A percentile compares a stretch with the other conserved stretches of the same genome.
Conservation (phyloP, 176 grass and related monocot genomes). For the Puccinellia tenuiflora region DNA sequence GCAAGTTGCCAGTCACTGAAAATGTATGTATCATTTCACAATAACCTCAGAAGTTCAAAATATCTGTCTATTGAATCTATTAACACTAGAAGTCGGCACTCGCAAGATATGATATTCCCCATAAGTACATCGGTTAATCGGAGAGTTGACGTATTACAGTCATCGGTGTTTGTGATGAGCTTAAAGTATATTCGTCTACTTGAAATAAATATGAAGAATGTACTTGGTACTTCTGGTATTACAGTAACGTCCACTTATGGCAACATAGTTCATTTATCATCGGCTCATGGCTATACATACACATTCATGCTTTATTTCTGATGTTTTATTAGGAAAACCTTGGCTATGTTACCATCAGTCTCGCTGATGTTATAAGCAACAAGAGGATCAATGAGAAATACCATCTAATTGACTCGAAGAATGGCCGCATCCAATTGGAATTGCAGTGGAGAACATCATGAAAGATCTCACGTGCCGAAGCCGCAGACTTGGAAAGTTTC, state of each 20-base stretch:
- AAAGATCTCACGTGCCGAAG: not conserved
- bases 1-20: not conserved
- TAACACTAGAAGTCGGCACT: not conserved
- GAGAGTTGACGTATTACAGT: not conserved
- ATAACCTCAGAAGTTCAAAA: not conserved
- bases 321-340: constrained; percentile 46
- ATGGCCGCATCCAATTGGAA: constrained; percentile 71
- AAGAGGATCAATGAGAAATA: constrained; percentile 71
- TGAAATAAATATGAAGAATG: not conserved
- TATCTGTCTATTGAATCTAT: not conserved
- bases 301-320: not conserved
- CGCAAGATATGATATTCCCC: not conserved
- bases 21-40: not conserved
- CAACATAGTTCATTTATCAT: not conserved
- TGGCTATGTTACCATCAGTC: constrained; percentile 54
- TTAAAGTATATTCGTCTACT: not conserved
- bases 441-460: constrained; percentile 61
- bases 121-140: not conserved
- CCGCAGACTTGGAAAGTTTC: not conserved
- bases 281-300: not conserved
- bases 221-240: not conserved
- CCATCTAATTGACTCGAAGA: constrained; percentile 73
- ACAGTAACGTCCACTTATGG: not conserved
- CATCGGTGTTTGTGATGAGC: not conserved
- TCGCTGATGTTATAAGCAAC: constrained; percentile 64